Evolutionary conservation across 2,329 filamentous ascomycete species (phyloP).

Genomic region (Ascochyta viciae-villosae): DNA sequence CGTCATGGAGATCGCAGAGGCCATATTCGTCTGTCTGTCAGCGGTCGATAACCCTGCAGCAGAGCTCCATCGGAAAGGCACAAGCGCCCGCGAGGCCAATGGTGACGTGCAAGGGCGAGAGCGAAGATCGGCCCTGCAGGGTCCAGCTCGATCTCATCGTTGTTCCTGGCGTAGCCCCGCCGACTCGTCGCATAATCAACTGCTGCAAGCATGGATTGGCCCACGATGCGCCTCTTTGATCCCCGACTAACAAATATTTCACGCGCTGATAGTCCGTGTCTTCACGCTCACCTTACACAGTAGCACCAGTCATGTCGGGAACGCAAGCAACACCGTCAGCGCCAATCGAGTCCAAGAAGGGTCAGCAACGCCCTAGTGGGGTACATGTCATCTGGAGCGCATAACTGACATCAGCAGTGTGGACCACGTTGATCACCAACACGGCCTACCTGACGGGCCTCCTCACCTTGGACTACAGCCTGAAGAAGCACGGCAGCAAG

Average conservation of each 20-base stretch:
- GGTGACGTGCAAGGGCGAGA: slow-evolving; percentile 40
- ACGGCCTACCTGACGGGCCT: slow-evolving; percentile 81
- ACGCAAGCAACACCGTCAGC: slow-evolving; percentile 28
- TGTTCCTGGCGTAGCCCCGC: slow-evolving; percentile 15
- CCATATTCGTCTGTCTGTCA: slow-evolving; percentile 17
- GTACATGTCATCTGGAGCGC: slow-evolving; percentile 16
- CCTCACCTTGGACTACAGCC: slow-evolving; percentile 79
- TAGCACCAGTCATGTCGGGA: slow-evolving; percentile 6
- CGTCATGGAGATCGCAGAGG: not conserved
- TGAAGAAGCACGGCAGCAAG: slow-evolving; percentile 68
- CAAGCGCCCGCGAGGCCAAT: slow-evolving; percentile 41
- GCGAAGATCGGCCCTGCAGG: not conserved
- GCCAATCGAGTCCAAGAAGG: slow-evolving; percentile 49
- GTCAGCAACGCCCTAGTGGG: slow-evolving; percentile 24
- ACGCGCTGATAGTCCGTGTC: not conserved
- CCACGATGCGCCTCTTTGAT: slow-evolving; percentile 2
- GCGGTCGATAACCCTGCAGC: slow-evolving; percentile 14
- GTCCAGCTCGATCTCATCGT: not conserved
- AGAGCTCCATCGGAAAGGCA: slow-evolving; percentile 34
- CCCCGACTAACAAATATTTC: not conserved
- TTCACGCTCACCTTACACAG: not conserved
- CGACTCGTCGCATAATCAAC: not conserved
- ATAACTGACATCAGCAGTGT: slow-evolving; percentile 63
- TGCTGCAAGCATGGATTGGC: slow-evolving; percentile 4
- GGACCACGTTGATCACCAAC: slow-evolving; percentile 89